Conservation (phyloP, 495 filamentous ascomycete genomes). For the Chaetomium tenue region DNA sequence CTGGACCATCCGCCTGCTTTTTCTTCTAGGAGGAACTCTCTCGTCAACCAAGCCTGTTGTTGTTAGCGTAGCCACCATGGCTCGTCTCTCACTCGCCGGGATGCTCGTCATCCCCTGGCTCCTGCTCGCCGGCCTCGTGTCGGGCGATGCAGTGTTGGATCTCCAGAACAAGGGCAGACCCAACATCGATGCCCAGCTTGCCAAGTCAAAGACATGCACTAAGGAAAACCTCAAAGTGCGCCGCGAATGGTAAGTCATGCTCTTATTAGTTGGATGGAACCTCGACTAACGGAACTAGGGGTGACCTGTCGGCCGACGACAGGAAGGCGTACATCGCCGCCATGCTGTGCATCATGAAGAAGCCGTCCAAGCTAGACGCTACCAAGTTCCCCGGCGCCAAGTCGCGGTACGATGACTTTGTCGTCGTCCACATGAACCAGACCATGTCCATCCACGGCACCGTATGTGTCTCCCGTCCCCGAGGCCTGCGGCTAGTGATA, state of each 20-base stretch:
- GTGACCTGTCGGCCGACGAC: conserved; percentile 47
- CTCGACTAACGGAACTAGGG: conserved; percentile 41
- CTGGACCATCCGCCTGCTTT: not conserved
- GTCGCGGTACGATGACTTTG: conserved; percentile 64
- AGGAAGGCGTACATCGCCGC: conserved; percentile 61
- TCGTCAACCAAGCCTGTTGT: conserved; percentile 5
- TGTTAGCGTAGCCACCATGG: conserved; percentile 25
- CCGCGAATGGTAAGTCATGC: conserved; percentile 47
- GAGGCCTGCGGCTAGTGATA: not conserved
- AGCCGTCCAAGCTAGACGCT: conserved; percentile 50
- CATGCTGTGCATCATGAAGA: conserved; percentile 60
- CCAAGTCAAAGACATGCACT: conserved; percentile 49
- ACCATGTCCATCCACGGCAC: conserved; percentile 61
- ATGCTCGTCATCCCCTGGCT: conserved; percentile 35
- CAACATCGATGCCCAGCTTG: conserved; percentile 40
- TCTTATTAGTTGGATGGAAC: not conserved
- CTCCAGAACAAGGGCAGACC: conserved; percentile 45
- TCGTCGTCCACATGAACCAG: conserved; percentile 65
- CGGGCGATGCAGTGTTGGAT: conserved; percentile 44
- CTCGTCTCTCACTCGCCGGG: conserved; percentile 28
- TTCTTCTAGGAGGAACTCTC: not conserved
- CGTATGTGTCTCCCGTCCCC: not conserved
- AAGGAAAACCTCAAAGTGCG: conserved; percentile 48
- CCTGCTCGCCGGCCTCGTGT: conserved; percentile 28
- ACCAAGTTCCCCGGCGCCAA: conserved; percentile 40